Percentiles rank a stretch among this genome's conserved stretches.
Conservation (phyloP, 2,329 filamentous ascomycete species). For the Alternaria tenuissima region DNA sequence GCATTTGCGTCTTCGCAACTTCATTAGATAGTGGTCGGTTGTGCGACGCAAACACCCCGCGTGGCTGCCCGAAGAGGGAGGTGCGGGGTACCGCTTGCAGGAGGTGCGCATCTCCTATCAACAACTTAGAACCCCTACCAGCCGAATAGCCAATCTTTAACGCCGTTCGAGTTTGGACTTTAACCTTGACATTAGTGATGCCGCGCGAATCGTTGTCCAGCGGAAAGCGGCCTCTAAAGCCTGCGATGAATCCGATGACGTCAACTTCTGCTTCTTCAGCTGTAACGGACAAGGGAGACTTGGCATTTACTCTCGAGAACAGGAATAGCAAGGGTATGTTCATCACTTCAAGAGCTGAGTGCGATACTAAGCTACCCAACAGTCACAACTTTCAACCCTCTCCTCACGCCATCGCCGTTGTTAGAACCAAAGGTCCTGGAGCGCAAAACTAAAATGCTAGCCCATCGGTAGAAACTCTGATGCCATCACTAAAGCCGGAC, state of each 20-base stretch:
- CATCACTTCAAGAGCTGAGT: not conserved
- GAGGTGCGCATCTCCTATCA: not conserved
- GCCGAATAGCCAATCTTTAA: not conserved
- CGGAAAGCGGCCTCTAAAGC: slow-evolving; percentile 17
- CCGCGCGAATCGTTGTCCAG: not conserved
- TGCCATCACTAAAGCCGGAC: not conserved
- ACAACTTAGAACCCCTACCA: not conserved
- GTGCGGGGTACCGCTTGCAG: slow-evolving; percentile 16
- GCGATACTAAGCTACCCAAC: not conserved
- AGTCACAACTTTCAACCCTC: slow-evolving; percentile 26
- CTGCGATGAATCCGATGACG: slow-evolving; percentile 15
- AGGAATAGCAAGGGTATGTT: slow-evolving; percentile 15
- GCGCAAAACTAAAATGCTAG: slow-evolving; percentile 16
- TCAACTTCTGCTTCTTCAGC: slow-evolving; percentile 14
- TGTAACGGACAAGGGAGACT: not conserved
- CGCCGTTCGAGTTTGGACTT: not conserved
- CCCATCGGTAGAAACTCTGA: not conserved
- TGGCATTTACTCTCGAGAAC: slow-evolving; percentile 16
- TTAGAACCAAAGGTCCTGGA: slow-evolving; percentile 27
- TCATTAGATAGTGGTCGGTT: not conserved
- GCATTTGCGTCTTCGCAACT: not conserved
- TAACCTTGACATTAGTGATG: not conserved
- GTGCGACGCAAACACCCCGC: slow-evolving; percentile 6
- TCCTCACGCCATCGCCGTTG: slow-evolving; percentile 29
- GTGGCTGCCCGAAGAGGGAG: slow-evolving; percentile 2